These are phyloP conservation scores for Komagataella ulmi DNA, from an alignment of 805 yeast genomes.

Conservation along the genomic window DNA sequence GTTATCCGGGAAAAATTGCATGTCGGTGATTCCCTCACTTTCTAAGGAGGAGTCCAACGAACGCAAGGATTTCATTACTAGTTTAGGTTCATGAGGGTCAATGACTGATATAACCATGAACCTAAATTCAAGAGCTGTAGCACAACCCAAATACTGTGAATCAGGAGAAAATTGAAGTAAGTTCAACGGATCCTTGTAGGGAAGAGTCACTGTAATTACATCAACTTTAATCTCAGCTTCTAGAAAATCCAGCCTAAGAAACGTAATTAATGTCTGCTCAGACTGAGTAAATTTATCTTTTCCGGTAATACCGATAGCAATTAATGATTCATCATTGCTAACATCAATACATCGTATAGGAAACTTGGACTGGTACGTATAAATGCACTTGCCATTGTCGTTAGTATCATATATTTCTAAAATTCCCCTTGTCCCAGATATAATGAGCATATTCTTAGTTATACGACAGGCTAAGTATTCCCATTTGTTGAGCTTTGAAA, in stretches of 20 bases:
- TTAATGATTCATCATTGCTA: constrained; percentile 44
- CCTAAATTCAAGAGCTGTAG: constrained; percentile 67
- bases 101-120: constrained; percentile 62
- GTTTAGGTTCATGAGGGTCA: constrained; percentile 48
- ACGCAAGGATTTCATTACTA: constrained; percentile 56
- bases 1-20: constrained; percentile 60
- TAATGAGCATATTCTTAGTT: constrained; percentile 43
- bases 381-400: constrained; percentile 46
- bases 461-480: constrained; percentile 47
- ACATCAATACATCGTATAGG: constrained; percentile 73
- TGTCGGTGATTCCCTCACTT: constrained; percentile 81
- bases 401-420: constrained; percentile 51
- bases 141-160: constrained; percentile 58
- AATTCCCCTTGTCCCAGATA: constrained; percentile 64
- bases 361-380: constrained; percentile 55
- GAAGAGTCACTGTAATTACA: constrained; percentile 65
- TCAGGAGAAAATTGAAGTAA: constrained; percentile 60
- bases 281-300: constrained; percentile 53
- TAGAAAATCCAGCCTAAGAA: constrained; percentile 21
- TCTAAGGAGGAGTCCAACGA: constrained; percentile 54
- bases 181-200: constrained; percentile 78
- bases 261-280: constrained; percentile 64
- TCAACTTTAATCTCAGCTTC: constrained; percentile 20
- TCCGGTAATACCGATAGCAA: constrained; percentile 79
- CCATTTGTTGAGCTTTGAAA: constrained; percentile 29